These are phyloP conservation scores for Lagerstroemia speciosa DNA, from an alignment of 345 rosid species.

Conservation along the genomic window DNA sequence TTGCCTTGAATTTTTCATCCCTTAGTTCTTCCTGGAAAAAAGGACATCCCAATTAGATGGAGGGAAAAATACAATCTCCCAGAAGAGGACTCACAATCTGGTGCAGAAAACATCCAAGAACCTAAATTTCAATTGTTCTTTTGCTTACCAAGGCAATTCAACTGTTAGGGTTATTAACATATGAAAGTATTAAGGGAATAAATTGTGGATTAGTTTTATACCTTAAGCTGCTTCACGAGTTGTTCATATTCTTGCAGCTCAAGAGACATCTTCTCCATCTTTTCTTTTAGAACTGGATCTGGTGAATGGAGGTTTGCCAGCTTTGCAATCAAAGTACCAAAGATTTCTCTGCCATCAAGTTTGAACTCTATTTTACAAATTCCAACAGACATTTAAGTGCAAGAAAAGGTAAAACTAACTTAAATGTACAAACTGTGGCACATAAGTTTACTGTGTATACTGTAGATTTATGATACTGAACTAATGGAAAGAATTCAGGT, in stretches of 20 bases:
- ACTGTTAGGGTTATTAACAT: background rate
- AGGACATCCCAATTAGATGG: slow-evolving; percentile 5
- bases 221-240: slow-evolving; percentile 59
- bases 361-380: background rate
- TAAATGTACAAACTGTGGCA: background rate
- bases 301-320: slow-evolving; percentile 21
- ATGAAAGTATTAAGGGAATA: background rate
- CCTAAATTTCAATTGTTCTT: background rate
- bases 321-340: slow-evolving; percentile 27
- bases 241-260: slow-evolving; percentile 48
- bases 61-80: background rate
- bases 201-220: slow-evolving; percentile 10
- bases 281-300: slow-evolving; percentile 24
- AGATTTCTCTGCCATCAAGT: slow-evolving; percentile 23
- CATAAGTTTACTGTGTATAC: background rate
- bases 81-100: background rate
- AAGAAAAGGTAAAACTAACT: background rate
- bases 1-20: slow-evolving; percentile 64
- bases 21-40: slow-evolving; percentile 50
- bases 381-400: background rate
- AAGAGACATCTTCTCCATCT: slow-evolving; percentile 33
- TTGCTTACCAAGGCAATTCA: background rate
- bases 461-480: background rate
- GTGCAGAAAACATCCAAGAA: background rate
- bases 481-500: background rate